Evolutionary conservation across 1,284 basidiomycete species (phyloP).

Genomic region (Malassezia brasiliensis): DNA sequence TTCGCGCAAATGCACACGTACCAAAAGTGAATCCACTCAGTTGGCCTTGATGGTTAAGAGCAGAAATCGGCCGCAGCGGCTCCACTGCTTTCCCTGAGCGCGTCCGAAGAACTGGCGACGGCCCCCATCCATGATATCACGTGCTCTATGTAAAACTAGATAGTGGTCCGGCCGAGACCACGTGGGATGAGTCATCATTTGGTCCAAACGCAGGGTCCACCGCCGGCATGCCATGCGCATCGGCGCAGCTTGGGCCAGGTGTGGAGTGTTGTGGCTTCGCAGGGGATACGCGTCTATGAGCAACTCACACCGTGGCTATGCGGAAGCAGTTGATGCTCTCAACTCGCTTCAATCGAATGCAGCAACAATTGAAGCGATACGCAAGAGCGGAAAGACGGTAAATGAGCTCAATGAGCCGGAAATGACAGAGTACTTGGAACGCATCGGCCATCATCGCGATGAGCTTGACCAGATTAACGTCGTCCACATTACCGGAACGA

Average conservation of each 20-base stretch:
- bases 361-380: slow-evolving; percentile 71
- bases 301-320: slow-evolving; percentile 24
- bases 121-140: slow-evolving; percentile 6
- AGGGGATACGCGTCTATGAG: not conserved
- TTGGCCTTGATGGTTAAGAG: slow-evolving; percentile 20
- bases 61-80: slow-evolving; percentile 11
- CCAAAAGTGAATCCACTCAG: slow-evolving; percentile 14
- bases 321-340: slow-evolving; percentile 72
- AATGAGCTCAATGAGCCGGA: slow-evolving; percentile 69
- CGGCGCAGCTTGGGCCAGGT: too few species aligned
- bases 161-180: slow-evolving; percentile 8
- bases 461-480: slow-evolving; percentile 83
- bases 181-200: slow-evolving; percentile 5
- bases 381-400: slow-evolving; percentile 63
- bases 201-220: slow-evolving; percentile 6
- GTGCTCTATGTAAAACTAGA: slow-evolving; percentile 17
- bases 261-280: not conserved
- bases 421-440: slow-evolving; percentile 76
- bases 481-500: slow-evolving; percentile 94
- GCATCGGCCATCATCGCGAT: slow-evolving; percentile 71
- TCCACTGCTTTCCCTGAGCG: slow-evolving; percentile 11
- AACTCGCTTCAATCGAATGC: slow-evolving; percentile 93
- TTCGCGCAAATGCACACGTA: slow-evolving; percentile 2
- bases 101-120: slow-evolving; percentile 13
- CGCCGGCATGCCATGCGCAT: not conserved